These are phyloP conservation scores for Batkoa obscura DNA, from an alignment of 371 early-diverging fungal species.

Conservation along the genomic window DNA sequence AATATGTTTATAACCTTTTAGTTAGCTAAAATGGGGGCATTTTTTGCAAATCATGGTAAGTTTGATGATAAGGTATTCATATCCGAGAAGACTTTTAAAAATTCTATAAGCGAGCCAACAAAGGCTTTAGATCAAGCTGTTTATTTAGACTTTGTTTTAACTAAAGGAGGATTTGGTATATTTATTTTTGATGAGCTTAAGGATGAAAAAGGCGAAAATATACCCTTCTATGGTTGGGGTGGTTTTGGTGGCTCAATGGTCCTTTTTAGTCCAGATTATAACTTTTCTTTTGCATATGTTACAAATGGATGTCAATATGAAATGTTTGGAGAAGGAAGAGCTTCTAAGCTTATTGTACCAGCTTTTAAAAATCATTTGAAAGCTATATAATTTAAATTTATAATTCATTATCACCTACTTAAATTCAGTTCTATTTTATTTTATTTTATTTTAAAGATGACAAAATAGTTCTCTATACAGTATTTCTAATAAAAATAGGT, in stretches of 20 bases:
- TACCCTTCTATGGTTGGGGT: constrained; percentile 24
- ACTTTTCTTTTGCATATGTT: constrained; percentile 30
- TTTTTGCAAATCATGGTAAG: background rate
- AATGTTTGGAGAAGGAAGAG: background rate
- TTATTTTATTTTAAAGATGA: too few species aligned
- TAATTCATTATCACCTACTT: too few species aligned
- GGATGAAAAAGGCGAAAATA: background rate
- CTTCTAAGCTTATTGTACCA: background rate
- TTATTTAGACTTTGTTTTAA: background rate
- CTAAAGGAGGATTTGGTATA: background rate
- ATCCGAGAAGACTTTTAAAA: background rate
- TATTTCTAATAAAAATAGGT: too few species aligned
- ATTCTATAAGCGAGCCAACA: background rate
- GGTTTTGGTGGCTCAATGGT: constrained; percentile 36
- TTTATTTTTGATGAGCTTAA: background rate
- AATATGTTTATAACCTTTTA: background rate
- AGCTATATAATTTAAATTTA: too few species aligned
- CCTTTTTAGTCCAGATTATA: constrained; percentile 27
- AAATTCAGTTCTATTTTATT: too few species aligned
- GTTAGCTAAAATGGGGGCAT: background rate
- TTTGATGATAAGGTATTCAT: background rate
- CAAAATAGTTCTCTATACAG: too few species aligned
- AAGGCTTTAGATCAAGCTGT: background rate
- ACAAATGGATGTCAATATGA: constrained; percentile 14
- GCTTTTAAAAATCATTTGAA: background rate